Percentiles rank a stretch among this genome's conserved stretches.
Conservation (phyloP, 352 stramenopile species). For the Phytophthora constricta region DNA sequence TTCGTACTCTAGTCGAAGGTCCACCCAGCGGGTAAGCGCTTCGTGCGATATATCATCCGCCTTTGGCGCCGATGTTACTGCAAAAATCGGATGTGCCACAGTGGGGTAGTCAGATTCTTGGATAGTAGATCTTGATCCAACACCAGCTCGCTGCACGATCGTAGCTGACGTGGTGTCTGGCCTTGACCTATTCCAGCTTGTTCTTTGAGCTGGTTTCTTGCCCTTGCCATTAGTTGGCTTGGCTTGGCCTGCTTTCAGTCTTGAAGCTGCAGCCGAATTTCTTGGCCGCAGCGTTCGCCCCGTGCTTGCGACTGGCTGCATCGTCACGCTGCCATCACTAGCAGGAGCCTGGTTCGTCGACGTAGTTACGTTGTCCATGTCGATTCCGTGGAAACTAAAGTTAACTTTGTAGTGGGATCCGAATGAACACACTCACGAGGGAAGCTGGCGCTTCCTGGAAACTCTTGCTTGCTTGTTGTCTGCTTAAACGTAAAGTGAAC, state of each 20-base stretch:
- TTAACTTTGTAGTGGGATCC: slow-evolving; percentile 10
- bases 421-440: slow-evolving; percentile 19
- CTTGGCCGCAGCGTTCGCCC: slow-evolving; percentile 1
- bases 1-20: slow-evolving; percentile 22
- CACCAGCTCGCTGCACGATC: not conserved
- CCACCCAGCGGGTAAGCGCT: slow-evolving; percentile 27
- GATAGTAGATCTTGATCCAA: not conserved
- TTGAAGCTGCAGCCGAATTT: not conserved
- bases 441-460: slow-evolving; percentile 12
- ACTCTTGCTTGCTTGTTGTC: slow-evolving; percentile 17
- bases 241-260: slow-evolving; percentile 5
- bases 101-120: not conserved
- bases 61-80: slow-evolving; percentile 9
- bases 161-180: not conserved
- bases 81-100: slow-evolving; percentile 13
- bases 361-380: not conserved
- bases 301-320: not conserved
- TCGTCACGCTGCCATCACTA: not conserved
- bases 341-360: not conserved
- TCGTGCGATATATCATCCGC: slow-evolving; percentile 20
- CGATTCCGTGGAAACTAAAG: slow-evolving; percentile 1
- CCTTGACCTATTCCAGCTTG: not conserved
- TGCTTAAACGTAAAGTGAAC: slow-evolving; percentile 1
- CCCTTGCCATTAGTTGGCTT: slow-evolving; percentile 7
- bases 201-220: slow-evolving; percentile 15